phyloP scores from a whole-genome alignment of 208 protist species.

The Polymyxa betae region DNA sequence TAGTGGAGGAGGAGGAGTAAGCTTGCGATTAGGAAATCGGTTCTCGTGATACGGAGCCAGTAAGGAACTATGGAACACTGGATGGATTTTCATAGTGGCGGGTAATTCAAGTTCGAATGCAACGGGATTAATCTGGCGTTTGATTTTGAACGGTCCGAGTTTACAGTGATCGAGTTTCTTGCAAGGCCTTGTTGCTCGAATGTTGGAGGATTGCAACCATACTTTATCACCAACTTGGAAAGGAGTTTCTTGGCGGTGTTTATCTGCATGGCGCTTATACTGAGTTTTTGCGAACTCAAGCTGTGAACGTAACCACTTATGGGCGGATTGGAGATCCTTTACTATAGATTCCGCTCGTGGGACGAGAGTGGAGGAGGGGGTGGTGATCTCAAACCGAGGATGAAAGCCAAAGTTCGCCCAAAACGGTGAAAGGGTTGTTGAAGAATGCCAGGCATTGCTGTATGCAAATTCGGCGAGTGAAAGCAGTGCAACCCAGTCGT shows the following conservation, averaged over 20 bases:
- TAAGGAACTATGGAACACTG: background rate
- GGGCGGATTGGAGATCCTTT: background rate
- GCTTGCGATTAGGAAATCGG: background rate
- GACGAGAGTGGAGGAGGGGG: background rate
- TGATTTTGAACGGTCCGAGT: background rate
- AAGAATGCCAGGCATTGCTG: background rate
- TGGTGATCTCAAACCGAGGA: background rate
- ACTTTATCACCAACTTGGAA: background rate
- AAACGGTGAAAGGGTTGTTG: background rate
- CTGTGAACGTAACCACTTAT: background rate
- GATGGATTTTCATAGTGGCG: background rate
- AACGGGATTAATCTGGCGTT: background rate
- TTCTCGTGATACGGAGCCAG: background rate
- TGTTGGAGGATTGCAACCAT: background rate
- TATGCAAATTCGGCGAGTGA: slow-evolving; percentile 23
- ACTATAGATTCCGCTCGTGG: background rate
- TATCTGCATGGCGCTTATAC: background rate
- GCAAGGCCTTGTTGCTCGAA: background rate
- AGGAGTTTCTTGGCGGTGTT: background rate
- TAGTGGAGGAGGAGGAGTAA: background rate
- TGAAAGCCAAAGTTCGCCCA: background rate
- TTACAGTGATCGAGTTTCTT: background rate
- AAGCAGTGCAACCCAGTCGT: background rate
- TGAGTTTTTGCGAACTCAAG: background rate
- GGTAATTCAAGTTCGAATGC: slow-evolving; percentile 7